These are phyloP conservation scores for Bonia amplexicaulis DNA, from an alignment of 176 grass and related monocot genomes.

Conservation along the genomic window DNA sequence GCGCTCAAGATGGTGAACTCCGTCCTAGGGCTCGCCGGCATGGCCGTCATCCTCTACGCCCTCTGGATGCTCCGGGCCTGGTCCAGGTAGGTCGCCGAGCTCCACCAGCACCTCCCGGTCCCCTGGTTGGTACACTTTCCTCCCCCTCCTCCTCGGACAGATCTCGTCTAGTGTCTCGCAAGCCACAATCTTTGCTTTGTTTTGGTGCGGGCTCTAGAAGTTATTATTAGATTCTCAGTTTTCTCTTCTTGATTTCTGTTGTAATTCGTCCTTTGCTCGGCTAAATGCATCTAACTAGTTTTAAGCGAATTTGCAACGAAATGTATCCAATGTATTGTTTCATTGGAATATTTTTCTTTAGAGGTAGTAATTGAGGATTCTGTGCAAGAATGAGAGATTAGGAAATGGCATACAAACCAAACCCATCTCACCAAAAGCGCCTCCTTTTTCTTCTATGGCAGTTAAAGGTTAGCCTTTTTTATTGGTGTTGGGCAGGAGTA, in stretches of 20 bases:
- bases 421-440: constrained; percentile 24
- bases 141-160: background rate
- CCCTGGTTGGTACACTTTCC: constrained; percentile 53
- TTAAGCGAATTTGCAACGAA: background rate
- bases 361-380: background rate
- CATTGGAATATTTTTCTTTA: background rate
- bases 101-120: constrained; percentile 1
- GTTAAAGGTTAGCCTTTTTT: constrained; percentile 17
- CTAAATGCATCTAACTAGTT: background rate
- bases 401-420: background rate
- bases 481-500: constrained; percentile 1
- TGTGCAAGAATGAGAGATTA: background rate
- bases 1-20: constrained; percentile 84
- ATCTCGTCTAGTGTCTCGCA: background rate
- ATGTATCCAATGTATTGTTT: background rate
- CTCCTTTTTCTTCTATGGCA: background rate
- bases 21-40: constrained; percentile 78
- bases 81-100: constrained; percentile 38
- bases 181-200: background rate
- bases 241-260: background rate
- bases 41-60: constrained; percentile 92
- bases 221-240: background rate
- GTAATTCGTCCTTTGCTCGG: background rate
- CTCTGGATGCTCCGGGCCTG: constrained; percentile 93
- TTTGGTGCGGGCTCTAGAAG: no score